Percentiles rank a stretch among this genome's conserved stretches.
phyloP scores from a whole-genome alignment of 306 rosid species.

The Lotus japonicus region DNA sequence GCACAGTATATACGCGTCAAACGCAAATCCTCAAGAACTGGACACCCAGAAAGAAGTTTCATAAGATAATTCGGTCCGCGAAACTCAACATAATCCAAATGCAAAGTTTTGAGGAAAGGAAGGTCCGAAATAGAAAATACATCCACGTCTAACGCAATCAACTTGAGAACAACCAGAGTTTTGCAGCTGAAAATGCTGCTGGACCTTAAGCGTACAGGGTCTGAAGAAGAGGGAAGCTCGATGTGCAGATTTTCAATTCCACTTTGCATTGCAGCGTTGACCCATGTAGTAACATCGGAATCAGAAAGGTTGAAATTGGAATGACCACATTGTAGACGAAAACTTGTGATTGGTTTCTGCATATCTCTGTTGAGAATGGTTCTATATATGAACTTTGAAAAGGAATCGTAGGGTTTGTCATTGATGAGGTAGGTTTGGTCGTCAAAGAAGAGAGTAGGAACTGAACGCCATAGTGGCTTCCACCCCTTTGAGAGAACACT shows the following conservation, averaged over 20 bases:
- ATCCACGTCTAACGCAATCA: background rate
- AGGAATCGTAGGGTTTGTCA: too few relatives aligned
- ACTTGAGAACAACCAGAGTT: background rate
- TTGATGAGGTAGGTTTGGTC: accelerated
- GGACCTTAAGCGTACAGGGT: too few relatives aligned
- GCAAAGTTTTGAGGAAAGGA: background rate
- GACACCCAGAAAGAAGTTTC: background rate
- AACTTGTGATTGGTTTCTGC: background rate
- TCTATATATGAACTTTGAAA: background rate
- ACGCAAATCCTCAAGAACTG: background rate
- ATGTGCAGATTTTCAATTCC: background rate
- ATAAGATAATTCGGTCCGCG: accelerated
- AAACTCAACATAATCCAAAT: background rate
- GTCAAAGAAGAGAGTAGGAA: background rate
- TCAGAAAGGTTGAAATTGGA: accelerated
- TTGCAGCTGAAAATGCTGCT: background rate
- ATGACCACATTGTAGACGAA: background rate
- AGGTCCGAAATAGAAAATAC: background rate
- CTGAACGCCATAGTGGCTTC: background rate
- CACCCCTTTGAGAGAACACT: constrained; percentile 8
- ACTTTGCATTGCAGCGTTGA: background rate
- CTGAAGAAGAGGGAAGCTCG: background rate
- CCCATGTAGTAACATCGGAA: background rate
- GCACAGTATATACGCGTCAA: accelerated
- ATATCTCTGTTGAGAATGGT: background rate